Percentiles rank a stretch among this genome's conserved stretches.
Conservation (phyloP, 2,329 filamentous ascomycete genomes). For the Sphaerulina musiva region DNA sequence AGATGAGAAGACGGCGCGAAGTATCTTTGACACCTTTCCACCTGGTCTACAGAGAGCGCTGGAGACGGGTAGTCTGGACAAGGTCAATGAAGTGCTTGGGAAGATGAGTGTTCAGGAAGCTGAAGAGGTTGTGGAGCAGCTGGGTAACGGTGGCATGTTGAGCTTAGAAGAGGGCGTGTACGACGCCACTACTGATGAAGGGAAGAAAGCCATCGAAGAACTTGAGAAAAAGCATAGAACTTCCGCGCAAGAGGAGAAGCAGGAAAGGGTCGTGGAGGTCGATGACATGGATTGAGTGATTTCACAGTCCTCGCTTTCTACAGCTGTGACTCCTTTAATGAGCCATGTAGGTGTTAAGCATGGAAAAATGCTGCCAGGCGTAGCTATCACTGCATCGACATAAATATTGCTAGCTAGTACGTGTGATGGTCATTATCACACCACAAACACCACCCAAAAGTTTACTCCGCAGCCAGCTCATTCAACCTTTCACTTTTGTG, state of each 20-base stretch:
- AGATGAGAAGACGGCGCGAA: slow-evolving; percentile 56
- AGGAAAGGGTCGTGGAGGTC: slow-evolving; percentile 33
- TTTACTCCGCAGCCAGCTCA: no score
- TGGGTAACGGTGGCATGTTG: slow-evolving; percentile 79
- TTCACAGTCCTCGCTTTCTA: no score
- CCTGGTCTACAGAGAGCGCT: slow-evolving; percentile 75
- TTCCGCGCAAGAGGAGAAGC: slow-evolving; percentile 60
- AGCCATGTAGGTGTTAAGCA: no score
- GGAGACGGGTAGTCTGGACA: slow-evolving; percentile 80
- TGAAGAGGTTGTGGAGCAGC: slow-evolving; percentile 72
- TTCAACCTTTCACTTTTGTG: no score
- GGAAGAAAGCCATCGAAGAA: slow-evolving; percentile 33
- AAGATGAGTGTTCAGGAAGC: slow-evolving; percentile 85
- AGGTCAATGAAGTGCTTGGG: slow-evolving; percentile 79
- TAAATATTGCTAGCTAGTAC: no score
- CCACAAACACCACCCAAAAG: no score
- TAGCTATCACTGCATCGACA: no score
- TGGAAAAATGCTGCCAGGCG: no score
- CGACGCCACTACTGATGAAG: slow-evolving; percentile 60
- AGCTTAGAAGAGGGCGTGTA: slow-evolving; percentile 91
- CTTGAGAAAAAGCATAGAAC: slow-evolving; percentile 66
- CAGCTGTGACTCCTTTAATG: no score
- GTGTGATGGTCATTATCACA: no score
- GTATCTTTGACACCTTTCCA: slow-evolving; percentile 77
- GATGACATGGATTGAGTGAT: slow-evolving; percentile 37